phyloP scores from a whole-genome alignment of 2,329 filamentous ascomycete species.

The Xylaria sp. region DNA sequence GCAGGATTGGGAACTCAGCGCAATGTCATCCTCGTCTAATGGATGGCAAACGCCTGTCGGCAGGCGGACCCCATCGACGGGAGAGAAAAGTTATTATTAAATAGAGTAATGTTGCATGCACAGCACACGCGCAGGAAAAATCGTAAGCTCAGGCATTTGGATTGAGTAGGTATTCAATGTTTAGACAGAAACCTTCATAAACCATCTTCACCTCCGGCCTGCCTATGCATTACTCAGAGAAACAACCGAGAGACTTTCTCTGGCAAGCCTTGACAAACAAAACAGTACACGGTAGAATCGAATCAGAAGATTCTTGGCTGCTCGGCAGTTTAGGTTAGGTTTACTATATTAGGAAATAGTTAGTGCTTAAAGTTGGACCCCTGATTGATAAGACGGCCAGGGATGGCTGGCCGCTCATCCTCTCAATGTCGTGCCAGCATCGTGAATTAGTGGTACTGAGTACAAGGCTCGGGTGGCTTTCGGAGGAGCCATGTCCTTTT shows the following conservation, averaged over 20 bases:
- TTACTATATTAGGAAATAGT: constrained; percentile 31
- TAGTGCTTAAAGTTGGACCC: constrained; percentile 8
- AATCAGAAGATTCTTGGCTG: constrained; percentile 7
- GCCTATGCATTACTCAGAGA: background rate
- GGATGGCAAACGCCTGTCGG: constrained; percentile 53
- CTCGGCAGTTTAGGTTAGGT: constrained; percentile 19
- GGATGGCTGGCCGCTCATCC: constrained; percentile 16
- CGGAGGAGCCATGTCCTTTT: background rate
- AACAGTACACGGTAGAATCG: background rate
- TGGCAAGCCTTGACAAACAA: background rate
- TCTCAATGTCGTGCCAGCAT: constrained; percentile 25
- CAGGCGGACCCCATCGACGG: constrained; percentile 51
- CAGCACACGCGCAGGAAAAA: background rate
- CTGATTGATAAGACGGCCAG: constrained; percentile 12
- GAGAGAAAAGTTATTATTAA: constrained; percentile 48
- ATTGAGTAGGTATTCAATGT: background rate
- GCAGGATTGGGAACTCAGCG: constrained; percentile 45
- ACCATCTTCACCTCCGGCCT: background rate
- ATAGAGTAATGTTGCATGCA: constrained; percentile 14
- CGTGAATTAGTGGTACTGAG: constrained; percentile 44
- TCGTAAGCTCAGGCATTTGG: background rate
- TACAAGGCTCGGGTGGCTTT: constrained; percentile 22
- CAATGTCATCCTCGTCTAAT: constrained; percentile 47
- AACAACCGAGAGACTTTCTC: background rate
- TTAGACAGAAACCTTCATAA: background rate